These are phyloP conservation scores for Globisporangium cystogenes DNA, from an alignment of 352 stramenopile species.

Conservation along the genomic window DNA sequence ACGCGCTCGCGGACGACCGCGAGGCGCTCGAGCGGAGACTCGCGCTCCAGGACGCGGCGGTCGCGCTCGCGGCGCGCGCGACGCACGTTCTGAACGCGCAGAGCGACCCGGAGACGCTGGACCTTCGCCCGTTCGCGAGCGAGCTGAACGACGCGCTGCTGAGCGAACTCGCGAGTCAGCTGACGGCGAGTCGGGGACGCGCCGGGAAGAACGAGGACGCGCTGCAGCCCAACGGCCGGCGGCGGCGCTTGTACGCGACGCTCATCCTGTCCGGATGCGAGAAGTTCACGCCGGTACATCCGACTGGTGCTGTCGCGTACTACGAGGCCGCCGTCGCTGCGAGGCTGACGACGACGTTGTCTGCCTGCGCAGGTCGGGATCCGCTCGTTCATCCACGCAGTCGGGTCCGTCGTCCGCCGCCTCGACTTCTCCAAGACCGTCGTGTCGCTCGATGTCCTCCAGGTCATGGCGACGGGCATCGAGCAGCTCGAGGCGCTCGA, in stretches of 20 bases:
- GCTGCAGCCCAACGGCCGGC: constrained; percentile 1
- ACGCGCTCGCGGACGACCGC: constrained; percentile 25
- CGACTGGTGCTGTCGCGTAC: too few species aligned
- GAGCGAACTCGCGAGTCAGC: constrained; percentile 51
- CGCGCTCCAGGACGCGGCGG: constrained; percentile 23
- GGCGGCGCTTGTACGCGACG: constrained; percentile 27
- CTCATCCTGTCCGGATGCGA: constrained; percentile 53
- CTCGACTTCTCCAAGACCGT: constrained; percentile 48
- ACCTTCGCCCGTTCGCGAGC: constrained; percentile 33
- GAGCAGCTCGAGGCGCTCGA: constrained; percentile 45
- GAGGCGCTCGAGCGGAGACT: constrained; percentile 28
- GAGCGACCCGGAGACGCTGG: constrained; percentile 50
- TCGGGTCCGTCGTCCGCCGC: constrained; percentile 36
- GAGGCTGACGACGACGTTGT: constrained; percentile 5
- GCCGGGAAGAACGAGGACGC: background rate
- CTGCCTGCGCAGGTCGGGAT: constrained; percentile 44
- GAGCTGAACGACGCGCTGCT: constrained; percentile 55
- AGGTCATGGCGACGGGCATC: constrained; percentile 69
- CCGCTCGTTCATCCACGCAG: constrained; percentile 56
- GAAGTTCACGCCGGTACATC: constrained; percentile 35
- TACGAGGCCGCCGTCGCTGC: too few species aligned
- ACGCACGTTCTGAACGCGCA: constrained; percentile 41
- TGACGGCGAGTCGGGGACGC: constrained; percentile 28
- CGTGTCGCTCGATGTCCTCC: constrained; percentile 48
- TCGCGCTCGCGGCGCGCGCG: constrained; percentile 35